Evolutionary conservation across 2,329 filamentous ascomycete species (phyloP), one percentile per base, ranked within the genome.

Genomic region (Penicillium sp.): DNA sequence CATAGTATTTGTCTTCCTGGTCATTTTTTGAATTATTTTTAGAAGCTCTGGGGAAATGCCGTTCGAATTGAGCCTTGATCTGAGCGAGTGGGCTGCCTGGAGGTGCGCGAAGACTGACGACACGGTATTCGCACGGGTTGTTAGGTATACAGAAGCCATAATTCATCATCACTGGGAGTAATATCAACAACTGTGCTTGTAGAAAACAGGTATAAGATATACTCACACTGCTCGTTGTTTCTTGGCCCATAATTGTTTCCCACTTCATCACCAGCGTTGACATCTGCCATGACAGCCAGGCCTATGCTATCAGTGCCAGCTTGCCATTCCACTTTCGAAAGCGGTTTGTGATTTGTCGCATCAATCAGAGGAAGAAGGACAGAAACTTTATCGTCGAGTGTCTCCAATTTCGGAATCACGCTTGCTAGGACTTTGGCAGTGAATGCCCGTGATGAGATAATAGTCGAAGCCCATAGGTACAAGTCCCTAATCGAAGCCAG

Each of bases 181-280:
- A 7, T 23, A 1, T 43, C 11, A 43, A 23, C 23, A 43, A 43
- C 18, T 43, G 7, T 4, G 14, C 18, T 5, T 12, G 12, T 18
- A 8, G 11, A 12, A 21, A 43, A 23, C n/a, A 43, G 9, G 20
- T 18, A 40, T 20, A 8, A 7, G 40, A 42, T 20, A 42, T 26
- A 60, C 72, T 47, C 59, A 74, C 77, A 74, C 72, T 90, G 86
- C 58, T 86, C 87, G 64, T 91, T 91, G 6, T 87, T 89, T 70
- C 90, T 89, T n/a, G 77, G 72, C 28, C 88, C 88, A 65, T 91
- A 91, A 68, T 89, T 90, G 74, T 90, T 89, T 64, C 79, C 86
- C 23, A 81, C 71, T 61, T 81, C 77, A 28, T 82, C 69, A 0
- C 85, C 83, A 0, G 82, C 71, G 4, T 61, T 49, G 62, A 85